Evolutionary conservation across 495 filamentous ascomycete genomes (phyloP).

Genomic region (Xylaria flabelliformis): DNA sequence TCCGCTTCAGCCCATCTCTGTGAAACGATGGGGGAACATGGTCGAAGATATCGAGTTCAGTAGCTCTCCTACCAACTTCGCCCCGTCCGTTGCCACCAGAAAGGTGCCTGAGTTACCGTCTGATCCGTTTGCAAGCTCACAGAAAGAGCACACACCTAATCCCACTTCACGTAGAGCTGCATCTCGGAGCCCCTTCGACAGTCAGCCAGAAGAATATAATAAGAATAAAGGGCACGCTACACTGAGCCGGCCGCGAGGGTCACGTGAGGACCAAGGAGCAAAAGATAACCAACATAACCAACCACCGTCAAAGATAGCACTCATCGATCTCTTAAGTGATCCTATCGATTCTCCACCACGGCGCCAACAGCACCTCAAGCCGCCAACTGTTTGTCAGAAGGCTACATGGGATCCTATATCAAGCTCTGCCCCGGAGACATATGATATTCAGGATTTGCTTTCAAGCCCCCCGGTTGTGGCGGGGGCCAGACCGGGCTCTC

Average conservation of each 20-base stretch:
- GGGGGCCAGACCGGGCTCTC: background rate
- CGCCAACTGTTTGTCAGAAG: conserved; percentile 29
- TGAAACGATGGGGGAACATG: conserved; percentile 34
- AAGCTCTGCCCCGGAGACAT: conserved; percentile 50
- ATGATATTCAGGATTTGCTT: conserved; percentile 19
- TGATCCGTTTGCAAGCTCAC: conserved; percentile 41
- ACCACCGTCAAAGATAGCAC: conserved; percentile 20
- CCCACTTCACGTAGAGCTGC: background rate
- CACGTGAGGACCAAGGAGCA: background rate
- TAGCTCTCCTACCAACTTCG: conserved; percentile 30
- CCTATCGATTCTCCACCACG: conserved; percentile 13
- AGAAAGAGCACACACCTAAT: conserved; percentile 17
- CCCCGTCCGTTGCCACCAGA: conserved; percentile 8
- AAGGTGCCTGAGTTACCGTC: conserved; percentile 13
- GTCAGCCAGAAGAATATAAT: conserved; percentile 25
- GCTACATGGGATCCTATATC: conserved; percentile 57
- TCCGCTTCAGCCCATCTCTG: conserved; percentile 11
- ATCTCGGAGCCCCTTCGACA: conserved; percentile 30
- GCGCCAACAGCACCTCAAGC: conserved; percentile 17
- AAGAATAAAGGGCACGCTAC: background rate
- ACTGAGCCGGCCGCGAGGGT: background rate
- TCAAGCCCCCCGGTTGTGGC: conserved; percentile 21
- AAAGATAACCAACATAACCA: conserved; percentile 7
- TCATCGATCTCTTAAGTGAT: conserved; percentile 41
- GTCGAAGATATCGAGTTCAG: conserved; percentile 37